Evolutionary conservation across 129 eudicot species (phyloP), one percentile per base, ranked within the genome.

Genomic region (Saussurea involucrata): DNA sequence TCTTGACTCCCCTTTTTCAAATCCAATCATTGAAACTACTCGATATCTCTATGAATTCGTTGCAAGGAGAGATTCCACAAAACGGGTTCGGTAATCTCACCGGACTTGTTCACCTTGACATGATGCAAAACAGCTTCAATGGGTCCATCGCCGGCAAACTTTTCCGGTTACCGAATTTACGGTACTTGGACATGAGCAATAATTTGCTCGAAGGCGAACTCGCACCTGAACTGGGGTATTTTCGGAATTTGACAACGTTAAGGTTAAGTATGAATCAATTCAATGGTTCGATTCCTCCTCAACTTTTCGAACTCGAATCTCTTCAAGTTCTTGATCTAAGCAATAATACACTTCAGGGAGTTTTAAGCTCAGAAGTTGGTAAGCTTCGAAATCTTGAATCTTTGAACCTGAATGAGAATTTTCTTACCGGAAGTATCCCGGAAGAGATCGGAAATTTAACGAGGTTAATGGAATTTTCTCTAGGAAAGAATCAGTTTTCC

Each of bases 51-150:
- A 82, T 55, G 53, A 86, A 87, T 28, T 40, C 58, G 5, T 63
- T 89, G 55, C 78, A 58, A 5, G 89, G 91, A 0, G 77, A 74
- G 70, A 85, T 86, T 13, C 61, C 82, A 0, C 76, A 79, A 24
- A 34, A 69, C 1, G 91, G 91, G 70, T 77, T 89, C 49, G 83
- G 83, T 33, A 86, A 86, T 63, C 83, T 89, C 18, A 84, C 82
- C 17, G 79, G 79, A n/a, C 82, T 89, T 5, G 78, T 80, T 61
- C 76, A 82, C 44, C 91, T 89, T 44, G 95, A 89, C 73, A 74
- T 86, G 87, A 65, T n/a, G 60, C 66, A 63, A 6, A 89, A 89
- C 71, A 71, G 46, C 63, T 84, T 89, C 34, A 71, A 63, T 68
- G 87, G 91, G 36, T 64, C 79, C 0, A 86, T 89, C 40, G 89